Evolutionary conservation across 208 protist species (phyloP).

Genomic region (Trypanosoma scelopori): DNA sequence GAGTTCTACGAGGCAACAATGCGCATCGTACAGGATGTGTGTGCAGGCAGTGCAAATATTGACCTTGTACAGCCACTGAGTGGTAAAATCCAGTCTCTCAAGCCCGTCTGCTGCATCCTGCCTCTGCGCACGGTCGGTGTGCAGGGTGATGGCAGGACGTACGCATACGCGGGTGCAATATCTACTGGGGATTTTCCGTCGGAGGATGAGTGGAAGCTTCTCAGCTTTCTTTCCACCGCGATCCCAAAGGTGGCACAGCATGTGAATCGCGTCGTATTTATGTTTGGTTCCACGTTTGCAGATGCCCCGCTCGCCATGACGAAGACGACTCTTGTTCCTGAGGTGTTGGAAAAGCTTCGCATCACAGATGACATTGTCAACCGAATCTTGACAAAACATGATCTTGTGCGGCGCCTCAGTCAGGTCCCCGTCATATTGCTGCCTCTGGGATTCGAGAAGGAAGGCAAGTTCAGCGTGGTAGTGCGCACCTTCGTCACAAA

Average conservation of each 20-base stretch:
- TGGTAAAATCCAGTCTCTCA: slow-evolving; percentile 10
- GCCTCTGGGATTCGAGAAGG: slow-evolving; percentile 86
- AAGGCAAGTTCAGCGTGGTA: slow-evolving; percentile 70
- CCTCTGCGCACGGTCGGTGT: slow-evolving; percentile 96
- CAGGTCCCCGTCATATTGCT: slow-evolving; percentile 95
- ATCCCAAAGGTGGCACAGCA: slow-evolving; percentile 92
- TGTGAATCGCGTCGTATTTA: slow-evolving; percentile 94
- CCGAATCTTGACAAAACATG: slow-evolving; percentile 61
- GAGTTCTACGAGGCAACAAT: slow-evolving; percentile 46
- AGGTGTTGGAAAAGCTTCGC: slow-evolving; percentile 89
- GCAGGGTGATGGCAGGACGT: slow-evolving; percentile 97
- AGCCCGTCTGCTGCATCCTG: slow-evolving; percentile 61
- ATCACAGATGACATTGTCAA: slow-evolving; percentile 91
- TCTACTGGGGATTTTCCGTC: slow-evolving; percentile 48
- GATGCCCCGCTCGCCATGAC: slow-evolving; percentile 52
- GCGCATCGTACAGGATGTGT: slow-evolving; percentile 34
- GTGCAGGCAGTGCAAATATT: slow-evolving; percentile 8
- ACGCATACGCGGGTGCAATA: slow-evolving; percentile 92
- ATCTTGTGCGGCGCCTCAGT: slow-evolving; percentile 82
- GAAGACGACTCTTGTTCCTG: slow-evolving; percentile 59
- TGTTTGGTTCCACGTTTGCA: slow-evolving; percentile 70
- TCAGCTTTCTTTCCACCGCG: slow-evolving; percentile 74
- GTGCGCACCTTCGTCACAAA: slow-evolving; percentile 96
- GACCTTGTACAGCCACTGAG: slow-evolving; percentile 10
- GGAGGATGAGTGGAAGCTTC: slow-evolving; percentile 63